Evolutionary conservation across 2,329 filamentous ascomycete genomes (phyloP).

Genomic region (Diaporthe nobilis): DNA sequence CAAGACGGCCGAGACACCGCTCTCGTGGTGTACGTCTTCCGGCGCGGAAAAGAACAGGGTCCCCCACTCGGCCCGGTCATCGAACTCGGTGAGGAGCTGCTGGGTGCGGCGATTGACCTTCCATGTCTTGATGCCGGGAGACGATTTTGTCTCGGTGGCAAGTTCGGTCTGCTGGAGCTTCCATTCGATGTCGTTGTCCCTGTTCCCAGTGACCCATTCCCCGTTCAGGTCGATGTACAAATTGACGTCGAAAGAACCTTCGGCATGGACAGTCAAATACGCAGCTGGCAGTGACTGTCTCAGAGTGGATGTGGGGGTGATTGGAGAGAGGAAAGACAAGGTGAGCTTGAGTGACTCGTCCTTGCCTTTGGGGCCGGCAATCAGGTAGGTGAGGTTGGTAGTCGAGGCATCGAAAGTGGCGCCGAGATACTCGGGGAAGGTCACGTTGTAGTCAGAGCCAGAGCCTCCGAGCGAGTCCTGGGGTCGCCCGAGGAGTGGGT

Average conservation of each 20-base stretch:
- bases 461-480: slow-evolving; percentile 61
- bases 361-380: slow-evolving; percentile 49
- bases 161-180: slow-evolving; percentile 64
- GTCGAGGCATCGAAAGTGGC: slow-evolving; percentile 64
- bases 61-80: slow-evolving; percentile 87
- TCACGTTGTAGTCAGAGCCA: slow-evolving; percentile 54
- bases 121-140: slow-evolving; percentile 74
- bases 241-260: slow-evolving; percentile 75
- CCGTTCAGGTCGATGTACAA: slow-evolving; percentile 79
- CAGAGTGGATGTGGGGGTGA: slow-evolving; percentile 85
- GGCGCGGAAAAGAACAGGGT: slow-evolving; percentile 83
- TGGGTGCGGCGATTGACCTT: slow-evolving; percentile 72
- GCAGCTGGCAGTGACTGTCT: slow-evolving; percentile 86
- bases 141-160: slow-evolving; percentile 44
- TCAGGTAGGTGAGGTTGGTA: slow-evolving; percentile 64
- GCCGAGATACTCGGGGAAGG: slow-evolving; percentile 59
- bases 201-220: slow-evolving; percentile 86
- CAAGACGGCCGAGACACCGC: slow-evolving; percentile 75
- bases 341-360: slow-evolving; percentile 54
- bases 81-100: slow-evolving; percentile 80
- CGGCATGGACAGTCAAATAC: slow-evolving; percentile 80
- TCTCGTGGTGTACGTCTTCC: slow-evolving; percentile 76
- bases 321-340: slow-evolving; percentile 77
- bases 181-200: slow-evolving; percentile 80
- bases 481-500: slow-evolving; percentile 65